phyloP scores from a whole-genome alignment of 2,329 filamentous ascomycete species.

The Fusarium sp. region DNA sequence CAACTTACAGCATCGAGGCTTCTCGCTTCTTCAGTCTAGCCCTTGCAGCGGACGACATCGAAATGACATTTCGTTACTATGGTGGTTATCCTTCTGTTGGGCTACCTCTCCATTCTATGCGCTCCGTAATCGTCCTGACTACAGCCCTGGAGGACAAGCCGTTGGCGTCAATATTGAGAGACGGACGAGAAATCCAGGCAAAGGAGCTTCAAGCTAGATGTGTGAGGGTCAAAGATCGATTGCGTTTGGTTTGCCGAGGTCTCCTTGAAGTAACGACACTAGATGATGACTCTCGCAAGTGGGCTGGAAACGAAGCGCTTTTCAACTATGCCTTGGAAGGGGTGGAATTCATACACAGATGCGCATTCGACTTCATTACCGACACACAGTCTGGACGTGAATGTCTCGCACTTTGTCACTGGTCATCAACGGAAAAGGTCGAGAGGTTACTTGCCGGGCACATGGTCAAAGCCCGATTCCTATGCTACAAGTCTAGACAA shows the following conservation, averaged over 20 bases:
- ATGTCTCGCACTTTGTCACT: background rate
- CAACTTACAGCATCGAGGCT: fast-evolving
- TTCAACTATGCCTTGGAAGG: fast-evolving
- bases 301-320: fast-evolving
- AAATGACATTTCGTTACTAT: too few species aligned
- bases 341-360: background rate
- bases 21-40: background rate
- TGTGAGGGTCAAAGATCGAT: fast-evolving
- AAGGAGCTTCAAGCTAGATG: background rate
- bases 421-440: fast-evolving
- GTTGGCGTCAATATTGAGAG: fast-evolving
- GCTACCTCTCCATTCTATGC: too few species aligned
- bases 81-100: too few species aligned
- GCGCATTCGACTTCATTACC: background rate
- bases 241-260: background rate
- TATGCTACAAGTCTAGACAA: background rate
- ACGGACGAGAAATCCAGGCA: fast-evolving
- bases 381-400: fast-evolving
- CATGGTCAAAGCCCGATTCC: fast-evolving
- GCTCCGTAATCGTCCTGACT: background rate
- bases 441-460: background rate
- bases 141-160: background rate
- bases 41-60: too few species aligned
- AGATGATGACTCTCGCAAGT: fast-evolving
- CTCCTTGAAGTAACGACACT: background rate